These are phyloP conservation scores for Laburnicola sp. DNA, from an alignment of 2,329 filamentous ascomycete species.

Conservation along the genomic window DNA sequence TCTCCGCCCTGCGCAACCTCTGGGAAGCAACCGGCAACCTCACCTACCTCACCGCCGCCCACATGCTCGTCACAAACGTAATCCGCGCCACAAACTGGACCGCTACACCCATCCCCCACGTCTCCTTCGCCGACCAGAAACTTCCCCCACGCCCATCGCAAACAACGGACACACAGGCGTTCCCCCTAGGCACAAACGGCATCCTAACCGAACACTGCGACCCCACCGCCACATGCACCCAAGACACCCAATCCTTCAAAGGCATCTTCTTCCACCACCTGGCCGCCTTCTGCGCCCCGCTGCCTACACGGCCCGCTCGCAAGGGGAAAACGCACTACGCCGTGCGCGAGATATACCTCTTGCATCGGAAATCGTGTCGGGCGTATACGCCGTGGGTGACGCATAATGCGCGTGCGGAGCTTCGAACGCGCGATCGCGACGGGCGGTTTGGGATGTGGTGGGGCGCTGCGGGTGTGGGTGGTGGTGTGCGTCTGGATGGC, in stretches of 20 bases:
- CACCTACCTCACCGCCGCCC: slow-evolving; percentile 75
- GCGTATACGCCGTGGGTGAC: slow-evolving; percentile 74
- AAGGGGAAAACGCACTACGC: slow-evolving; percentile 51
- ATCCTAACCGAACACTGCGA: slow-evolving; percentile 87
- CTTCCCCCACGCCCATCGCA: not conserved
- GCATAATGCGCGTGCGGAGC: slow-evolving; percentile 75
- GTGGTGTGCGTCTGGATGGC: no score
- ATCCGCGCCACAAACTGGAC: slow-evolving; percentile 79
- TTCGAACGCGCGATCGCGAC: slow-evolving; percentile 65
- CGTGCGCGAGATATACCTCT: slow-evolving; percentile 19
- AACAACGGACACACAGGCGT: slow-evolving; percentile 58
- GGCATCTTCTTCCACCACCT: slow-evolving; percentile 94
- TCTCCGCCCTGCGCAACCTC: slow-evolving; percentile 78
- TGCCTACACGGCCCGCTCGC: slow-evolving; percentile 54
- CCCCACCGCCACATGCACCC: slow-evolving; percentile 70
- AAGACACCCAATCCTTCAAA: slow-evolving; percentile 89
- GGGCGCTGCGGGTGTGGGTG: slow-evolving; percentile 50
- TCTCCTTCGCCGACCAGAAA: slow-evolving; percentile 5
- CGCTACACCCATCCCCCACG: slow-evolving; percentile 6
- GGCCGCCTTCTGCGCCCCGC: slow-evolving; percentile 71
- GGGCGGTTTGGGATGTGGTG: slow-evolving; percentile 90
- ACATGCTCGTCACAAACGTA: slow-evolving; percentile 72
- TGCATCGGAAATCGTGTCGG: slow-evolving; percentile 65
- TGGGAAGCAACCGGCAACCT: slow-evolving; percentile 76
- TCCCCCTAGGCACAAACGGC: slow-evolving; percentile 74